Percentiles rank a stretch among this genome's conserved stretches.
Evolutionary conservation across 169 alveolate species (phyloP).

Genomic region (Neospora caninum): DNA sequence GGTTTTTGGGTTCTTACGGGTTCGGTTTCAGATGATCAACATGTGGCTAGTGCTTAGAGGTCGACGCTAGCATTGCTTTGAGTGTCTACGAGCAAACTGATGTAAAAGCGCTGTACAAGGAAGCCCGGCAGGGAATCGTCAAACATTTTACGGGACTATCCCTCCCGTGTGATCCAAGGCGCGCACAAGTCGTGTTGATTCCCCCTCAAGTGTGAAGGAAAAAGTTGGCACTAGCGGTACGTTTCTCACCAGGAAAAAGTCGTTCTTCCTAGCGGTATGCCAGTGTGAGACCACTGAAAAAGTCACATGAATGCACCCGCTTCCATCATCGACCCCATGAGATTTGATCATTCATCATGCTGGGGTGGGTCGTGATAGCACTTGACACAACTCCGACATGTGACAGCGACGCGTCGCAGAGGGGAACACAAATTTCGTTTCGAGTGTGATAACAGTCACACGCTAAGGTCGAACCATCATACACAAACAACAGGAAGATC

Average conservation of each 20-base stretch:
- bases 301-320: background rate
- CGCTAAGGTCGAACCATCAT: no score
- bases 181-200: conserved; percentile 57
- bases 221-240: conserved; percentile 27
- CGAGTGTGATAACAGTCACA: background rate
- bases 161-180: conserved; percentile 66
- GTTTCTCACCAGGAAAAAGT: conserved; percentile 36
- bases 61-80: conserved; percentile 63
- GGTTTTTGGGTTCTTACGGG: no score
- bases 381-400: background rate
- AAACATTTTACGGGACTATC: conserved; percentile 68
- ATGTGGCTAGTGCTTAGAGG: conserved; percentile 64
- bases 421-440: background rate
- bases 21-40: background rate
- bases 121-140: conserved; percentile 66
- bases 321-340: background rate
- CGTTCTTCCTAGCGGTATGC: background rate
- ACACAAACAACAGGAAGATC: no score
- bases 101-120: conserved; percentile 63
- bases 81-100: conserved; percentile 69
- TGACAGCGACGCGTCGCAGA: background rate
- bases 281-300: background rate
- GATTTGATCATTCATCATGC: no score
- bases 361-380: background rate
- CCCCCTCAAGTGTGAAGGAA: conserved; percentile 32